Evolutionary conservation across 345 rosid species (phyloP).

Genomic region (Eucalyptus coolabah): DNA sequence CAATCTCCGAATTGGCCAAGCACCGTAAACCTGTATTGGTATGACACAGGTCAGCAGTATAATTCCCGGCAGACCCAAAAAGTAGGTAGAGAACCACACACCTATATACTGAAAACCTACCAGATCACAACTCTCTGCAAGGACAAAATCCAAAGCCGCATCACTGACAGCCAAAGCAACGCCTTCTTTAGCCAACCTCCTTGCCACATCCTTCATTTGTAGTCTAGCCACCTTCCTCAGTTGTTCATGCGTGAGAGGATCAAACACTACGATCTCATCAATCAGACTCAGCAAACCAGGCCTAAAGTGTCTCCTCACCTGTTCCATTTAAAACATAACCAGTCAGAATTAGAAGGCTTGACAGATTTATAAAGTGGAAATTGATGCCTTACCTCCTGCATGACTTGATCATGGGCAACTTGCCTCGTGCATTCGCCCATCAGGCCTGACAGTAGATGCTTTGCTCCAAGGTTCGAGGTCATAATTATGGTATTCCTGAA

Average conservation of each 20-base stretch:
- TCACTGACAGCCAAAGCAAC: conserved; percentile 73
- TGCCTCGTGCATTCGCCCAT: conserved; percentile 61
- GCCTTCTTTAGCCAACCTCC: conserved; percentile 77
- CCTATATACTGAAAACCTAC: conserved; percentile 20
- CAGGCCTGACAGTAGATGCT: conserved; percentile 55
- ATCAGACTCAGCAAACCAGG: conserved; percentile 74
- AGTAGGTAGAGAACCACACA: background rate
- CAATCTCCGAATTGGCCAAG: conserved; percentile 87
- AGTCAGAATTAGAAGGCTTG: too few species aligned
- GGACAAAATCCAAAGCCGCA: conserved; percentile 52
- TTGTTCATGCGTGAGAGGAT: conserved; percentile 80
- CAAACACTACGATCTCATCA: conserved; percentile 77
- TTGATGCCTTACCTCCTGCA: conserved; percentile 41
- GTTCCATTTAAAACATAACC: background rate
- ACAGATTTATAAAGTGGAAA: too few species aligned
- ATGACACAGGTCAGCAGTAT: background rate
- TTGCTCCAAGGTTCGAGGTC: conserved; percentile 92
- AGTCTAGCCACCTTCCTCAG: conserved; percentile 64
- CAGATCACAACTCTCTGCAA: conserved; percentile 71
- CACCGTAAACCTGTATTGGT: conserved; percentile 52
- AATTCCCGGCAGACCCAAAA: background rate
- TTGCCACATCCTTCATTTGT: conserved; percentile 79
- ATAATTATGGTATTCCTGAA: conserved; percentile 72
- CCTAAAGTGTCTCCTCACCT: conserved; percentile 72
- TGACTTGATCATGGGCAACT: conserved; percentile 65